Evolutionary conservation across 345 rosid species (phyloP).

Genomic region (Euphorbia lathyris): DNA sequence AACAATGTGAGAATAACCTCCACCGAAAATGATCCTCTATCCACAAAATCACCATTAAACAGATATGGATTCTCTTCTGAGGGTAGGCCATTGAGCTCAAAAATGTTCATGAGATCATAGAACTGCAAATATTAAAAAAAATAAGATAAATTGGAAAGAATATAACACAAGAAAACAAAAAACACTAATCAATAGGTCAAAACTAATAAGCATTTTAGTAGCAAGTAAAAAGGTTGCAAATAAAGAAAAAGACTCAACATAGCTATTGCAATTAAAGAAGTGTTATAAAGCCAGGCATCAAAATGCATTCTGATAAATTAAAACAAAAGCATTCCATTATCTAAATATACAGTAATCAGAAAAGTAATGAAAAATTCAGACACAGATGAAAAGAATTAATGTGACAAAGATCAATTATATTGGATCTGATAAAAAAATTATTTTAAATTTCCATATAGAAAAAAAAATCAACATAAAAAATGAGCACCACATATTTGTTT

Average conservation of each 20-base stretch:
- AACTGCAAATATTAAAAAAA: constrained; percentile 55
- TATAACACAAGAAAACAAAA: neutral
- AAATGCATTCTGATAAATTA: neutral
- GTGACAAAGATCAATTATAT: neutral
- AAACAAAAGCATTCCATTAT: neutral
- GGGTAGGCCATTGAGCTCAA: constrained; percentile 95
- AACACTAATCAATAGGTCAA: neutral
- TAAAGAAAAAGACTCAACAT: neutral
- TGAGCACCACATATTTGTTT: neutral
- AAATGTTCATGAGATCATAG: constrained; percentile 87
- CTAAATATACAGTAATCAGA: neutral
- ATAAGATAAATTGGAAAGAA: constrained; percentile 3
- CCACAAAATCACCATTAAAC: constrained; percentile 97
- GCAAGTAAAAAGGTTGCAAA: neutral
- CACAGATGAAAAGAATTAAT: neutral
- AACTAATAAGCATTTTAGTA: neutral
- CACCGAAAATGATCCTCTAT: constrained; percentile 92
- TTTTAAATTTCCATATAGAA: neutral
- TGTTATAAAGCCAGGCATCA: constrained; percentile 7
- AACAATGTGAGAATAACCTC: constrained; percentile 93
- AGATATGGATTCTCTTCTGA: constrained; percentile 95
- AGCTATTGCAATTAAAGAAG: neutral
- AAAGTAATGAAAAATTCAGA: neutral
- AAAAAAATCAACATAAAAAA: neutral
- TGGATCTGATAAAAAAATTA: neutral